Percentiles rank a stretch among this genome's conserved stretches.
Evolutionary conservation across 805 yeast genomes (phyloP).

Genomic region (Suhomyces tanzawaensis): DNA sequence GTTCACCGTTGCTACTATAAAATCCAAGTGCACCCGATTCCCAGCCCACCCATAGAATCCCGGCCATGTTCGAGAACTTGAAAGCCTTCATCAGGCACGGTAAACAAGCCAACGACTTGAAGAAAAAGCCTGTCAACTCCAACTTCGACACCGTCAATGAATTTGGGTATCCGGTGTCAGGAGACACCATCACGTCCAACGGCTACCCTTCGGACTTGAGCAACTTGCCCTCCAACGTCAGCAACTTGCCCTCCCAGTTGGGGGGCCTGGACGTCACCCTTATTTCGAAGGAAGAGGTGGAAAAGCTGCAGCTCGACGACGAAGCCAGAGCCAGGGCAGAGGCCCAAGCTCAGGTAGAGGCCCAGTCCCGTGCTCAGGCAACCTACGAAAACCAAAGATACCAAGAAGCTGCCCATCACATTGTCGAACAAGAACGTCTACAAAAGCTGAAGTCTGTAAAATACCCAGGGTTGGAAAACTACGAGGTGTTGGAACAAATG

Average conservation of each 20-base stretch:
- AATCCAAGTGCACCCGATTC: background rate
- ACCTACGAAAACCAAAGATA: constrained; percentile 12
- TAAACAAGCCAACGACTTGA: constrained; percentile 48
- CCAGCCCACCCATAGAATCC: too few relatives aligned
- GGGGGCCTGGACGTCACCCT: constrained; percentile 3
- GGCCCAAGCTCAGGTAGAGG: background rate
- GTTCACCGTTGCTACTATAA: background rate
- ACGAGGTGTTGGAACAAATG: constrained; percentile 47
- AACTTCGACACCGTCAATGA: constrained; percentile 1
- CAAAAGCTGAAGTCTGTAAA: constrained; percentile 21
- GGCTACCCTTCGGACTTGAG: background rate
- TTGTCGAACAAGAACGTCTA: constrained; percentile 35
- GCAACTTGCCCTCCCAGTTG: background rate
- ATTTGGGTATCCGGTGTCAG: background rate
- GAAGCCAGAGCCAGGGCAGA: constrained; percentile 2
- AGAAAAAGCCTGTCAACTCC: constrained; percentile 7
- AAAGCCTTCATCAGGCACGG: constrained; percentile 65
- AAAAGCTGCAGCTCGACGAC: background rate
- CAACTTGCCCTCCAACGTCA: background rate
- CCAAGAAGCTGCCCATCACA: constrained; percentile 29
- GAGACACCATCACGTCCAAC: background rate
- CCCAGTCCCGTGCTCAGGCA: constrained; percentile 4
- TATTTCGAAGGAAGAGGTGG: background rate
- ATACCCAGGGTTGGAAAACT: constrained; percentile 41
- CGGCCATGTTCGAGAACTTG: constrained; percentile 41